phyloP scores from a whole-genome alignment of 2,329 filamentous ascomycete genomes.

The Penicillium sp. region DNA sequence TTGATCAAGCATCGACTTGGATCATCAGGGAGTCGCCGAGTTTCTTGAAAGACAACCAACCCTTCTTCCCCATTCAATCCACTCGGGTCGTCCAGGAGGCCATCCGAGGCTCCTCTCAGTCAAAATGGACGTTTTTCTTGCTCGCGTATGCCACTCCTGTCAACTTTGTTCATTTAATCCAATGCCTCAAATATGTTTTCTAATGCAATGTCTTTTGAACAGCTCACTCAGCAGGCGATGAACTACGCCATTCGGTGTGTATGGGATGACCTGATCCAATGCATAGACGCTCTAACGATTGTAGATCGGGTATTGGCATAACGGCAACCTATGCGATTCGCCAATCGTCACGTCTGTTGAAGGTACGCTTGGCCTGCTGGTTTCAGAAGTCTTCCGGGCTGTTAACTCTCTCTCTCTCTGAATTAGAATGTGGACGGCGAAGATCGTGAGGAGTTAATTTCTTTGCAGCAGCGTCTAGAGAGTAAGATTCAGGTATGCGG shows the following conservation, averaged over 20 bases:
- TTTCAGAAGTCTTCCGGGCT: neutral
- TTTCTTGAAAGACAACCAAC: constrained; percentile 8
- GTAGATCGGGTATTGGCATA: constrained; percentile 75
- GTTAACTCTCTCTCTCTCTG: constrained; percentile 10
- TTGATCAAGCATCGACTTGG: neutral
- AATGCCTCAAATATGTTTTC: constrained; percentile 23
- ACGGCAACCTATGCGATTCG: constrained; percentile 84
- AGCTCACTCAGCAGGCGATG: constrained; percentile 78
- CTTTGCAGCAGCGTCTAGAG: constrained; percentile 74
- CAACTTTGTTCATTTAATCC: neutral
- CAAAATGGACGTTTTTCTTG: constrained; percentile 73
- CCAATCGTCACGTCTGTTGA: constrained; percentile 78
- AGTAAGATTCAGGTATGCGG: constrained; percentile 76
- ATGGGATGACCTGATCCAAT: constrained; percentile 18
- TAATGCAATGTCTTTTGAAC: constrained; percentile 19
- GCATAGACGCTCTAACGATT: constrained; percentile 10
- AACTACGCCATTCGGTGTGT: constrained; percentile 80
- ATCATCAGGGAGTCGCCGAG: neutral
- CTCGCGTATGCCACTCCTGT: constrained; percentile 53
- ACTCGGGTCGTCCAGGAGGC: neutral
- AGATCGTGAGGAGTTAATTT: constrained; percentile 71
- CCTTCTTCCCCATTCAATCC: constrained; percentile 1
- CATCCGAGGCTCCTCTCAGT: neutral
- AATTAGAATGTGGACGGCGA: constrained; percentile 69
- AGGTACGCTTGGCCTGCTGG: constrained; percentile 46